Percentiles rank a stretch among this genome's conserved stretches.
These are phyloP conservation scores for Eucalyptus curtisii DNA, from an alignment of 345 rosid species.

Conservation along the genomic window DNA sequence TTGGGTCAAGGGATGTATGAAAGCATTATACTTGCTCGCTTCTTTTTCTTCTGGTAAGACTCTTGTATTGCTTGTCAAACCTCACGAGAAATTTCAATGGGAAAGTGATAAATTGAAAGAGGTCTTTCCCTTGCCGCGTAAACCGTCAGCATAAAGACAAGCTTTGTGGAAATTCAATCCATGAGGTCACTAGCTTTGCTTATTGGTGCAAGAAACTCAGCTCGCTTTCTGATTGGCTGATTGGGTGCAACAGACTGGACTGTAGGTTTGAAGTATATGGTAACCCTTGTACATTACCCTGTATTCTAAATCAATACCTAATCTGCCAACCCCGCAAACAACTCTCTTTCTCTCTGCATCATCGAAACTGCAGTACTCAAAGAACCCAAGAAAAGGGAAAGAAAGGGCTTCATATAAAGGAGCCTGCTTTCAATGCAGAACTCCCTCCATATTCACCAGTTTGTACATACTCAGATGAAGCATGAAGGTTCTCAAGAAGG, in stretches of 20 bases:
- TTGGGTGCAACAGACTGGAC: not conserved
- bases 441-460: not conserved
- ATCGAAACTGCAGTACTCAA: not conserved
- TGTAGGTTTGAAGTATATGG: not conserved
- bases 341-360: not conserved
- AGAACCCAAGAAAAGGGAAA: not conserved
- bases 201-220: not conserved
- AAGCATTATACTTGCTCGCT: not conserved
- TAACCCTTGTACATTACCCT: not conserved
- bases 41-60: not conserved
- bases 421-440: not conserved
- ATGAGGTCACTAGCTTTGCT: not conserved
- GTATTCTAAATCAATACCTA: not conserved
- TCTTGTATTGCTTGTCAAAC: not conserved
- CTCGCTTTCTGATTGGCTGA: not conserved
- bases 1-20: not conserved
- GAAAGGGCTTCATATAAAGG: not conserved
- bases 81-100: not conserved
- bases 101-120: not conserved
- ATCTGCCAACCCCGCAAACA: not conserved
- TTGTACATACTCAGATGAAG: not conserved
- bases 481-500: not conserved
- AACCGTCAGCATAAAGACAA: not conserved
- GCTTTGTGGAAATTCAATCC: not conserved
- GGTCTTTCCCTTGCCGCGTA: not conserved